phyloP scores from a whole-genome alignment of 2,329 filamentous ascomycete species.

The Neofusicoccum umdonicola region DNA sequence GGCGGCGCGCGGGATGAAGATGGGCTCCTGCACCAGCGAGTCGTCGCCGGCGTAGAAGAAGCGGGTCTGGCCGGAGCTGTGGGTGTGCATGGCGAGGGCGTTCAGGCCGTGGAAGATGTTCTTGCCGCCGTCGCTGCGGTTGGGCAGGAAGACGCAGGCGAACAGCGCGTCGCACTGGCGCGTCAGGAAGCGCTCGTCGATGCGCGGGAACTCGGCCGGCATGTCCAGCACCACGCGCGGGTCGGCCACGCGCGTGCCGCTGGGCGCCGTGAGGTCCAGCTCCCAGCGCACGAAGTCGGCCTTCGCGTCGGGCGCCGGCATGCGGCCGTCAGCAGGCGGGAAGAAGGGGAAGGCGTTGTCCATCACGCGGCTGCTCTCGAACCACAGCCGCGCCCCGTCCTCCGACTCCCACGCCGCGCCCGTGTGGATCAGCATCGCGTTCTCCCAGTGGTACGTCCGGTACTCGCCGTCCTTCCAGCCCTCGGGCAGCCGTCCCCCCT shows the following conservation, averaged over 20 bases:
- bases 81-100: conserved; percentile 19
- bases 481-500: not conserved
- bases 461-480: conserved; percentile 20
- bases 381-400: conserved; percentile 25
- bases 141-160: conserved; percentile 30
- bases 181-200: conserved; percentile 42
- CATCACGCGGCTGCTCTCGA: conserved; percentile 31
- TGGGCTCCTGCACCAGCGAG: conserved; percentile 50
- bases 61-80: conserved; percentile 23
- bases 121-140: conserved; percentile 21
- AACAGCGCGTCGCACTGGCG: conserved; percentile 31
- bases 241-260: conserved; percentile 24
- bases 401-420: conserved; percentile 37
- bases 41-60: conserved; percentile 30
- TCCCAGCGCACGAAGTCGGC: conserved; percentile 38
- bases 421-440: conserved; percentile 36
- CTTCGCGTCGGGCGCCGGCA: conserved; percentile 31
- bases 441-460: conserved; percentile 21
- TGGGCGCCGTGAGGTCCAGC: conserved; percentile 30
- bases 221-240: conserved; percentile 33
- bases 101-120: conserved; percentile 24
- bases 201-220: conserved; percentile 39
- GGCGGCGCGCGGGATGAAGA: conserved; percentile 47
- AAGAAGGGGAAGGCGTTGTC: conserved; percentile 38
- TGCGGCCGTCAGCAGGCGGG: conserved; percentile 28